A percentile compares a stretch with the other conserved stretches of the same genome.
phyloP scores from a whole-genome alignment of 2,329 filamentous ascomycete genomes.

The Lasiodiplodia hormozganensis region DNA sequence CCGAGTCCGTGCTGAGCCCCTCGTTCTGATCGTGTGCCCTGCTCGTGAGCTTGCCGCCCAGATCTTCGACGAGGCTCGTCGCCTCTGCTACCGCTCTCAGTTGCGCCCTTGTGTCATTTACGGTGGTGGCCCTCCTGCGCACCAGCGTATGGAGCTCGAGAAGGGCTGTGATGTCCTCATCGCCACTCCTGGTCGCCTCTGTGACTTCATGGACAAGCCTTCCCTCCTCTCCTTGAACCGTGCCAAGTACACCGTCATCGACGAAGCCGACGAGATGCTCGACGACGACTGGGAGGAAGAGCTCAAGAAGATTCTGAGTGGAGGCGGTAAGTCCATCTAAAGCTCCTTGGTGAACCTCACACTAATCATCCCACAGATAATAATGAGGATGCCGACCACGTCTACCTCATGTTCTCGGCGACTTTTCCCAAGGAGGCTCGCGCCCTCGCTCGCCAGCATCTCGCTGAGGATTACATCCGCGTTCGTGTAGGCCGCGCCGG shows the following conservation, averaged over 20 bases:
- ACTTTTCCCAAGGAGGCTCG: constrained; percentile 87
- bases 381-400: constrained; percentile 76
- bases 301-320: constrained; percentile 76
- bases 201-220: constrained; percentile 80
- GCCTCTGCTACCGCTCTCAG: constrained; percentile 94
- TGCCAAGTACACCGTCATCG: constrained; percentile 79
- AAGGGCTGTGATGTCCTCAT: constrained; percentile 91
- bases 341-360: constrained; percentile 31
- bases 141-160: constrained; percentile 75
- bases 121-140: constrained; percentile 75
- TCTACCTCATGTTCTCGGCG: constrained; percentile 87
- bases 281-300: constrained; percentile 78
- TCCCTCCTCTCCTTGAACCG: constrained; percentile 74
- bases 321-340: constrained; percentile 66
- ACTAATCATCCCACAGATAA: constrained; percentile 57
- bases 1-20: constrained; percentile 77
- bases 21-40: constrained; percentile 85
- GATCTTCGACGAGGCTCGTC: constrained; percentile 92
- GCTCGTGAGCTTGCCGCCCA: constrained; percentile 91
- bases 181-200: constrained; percentile 83
- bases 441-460: constrained; percentile 76
- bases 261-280: constrained; percentile 95
- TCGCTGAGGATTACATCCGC: constrained; percentile 76
- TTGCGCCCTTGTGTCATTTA: constrained; percentile 90
- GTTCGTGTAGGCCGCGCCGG: constrained; percentile 89